Conservation (phyloP, 202 grass and related monocot genomes). For the Zizania palustris region DNA sequence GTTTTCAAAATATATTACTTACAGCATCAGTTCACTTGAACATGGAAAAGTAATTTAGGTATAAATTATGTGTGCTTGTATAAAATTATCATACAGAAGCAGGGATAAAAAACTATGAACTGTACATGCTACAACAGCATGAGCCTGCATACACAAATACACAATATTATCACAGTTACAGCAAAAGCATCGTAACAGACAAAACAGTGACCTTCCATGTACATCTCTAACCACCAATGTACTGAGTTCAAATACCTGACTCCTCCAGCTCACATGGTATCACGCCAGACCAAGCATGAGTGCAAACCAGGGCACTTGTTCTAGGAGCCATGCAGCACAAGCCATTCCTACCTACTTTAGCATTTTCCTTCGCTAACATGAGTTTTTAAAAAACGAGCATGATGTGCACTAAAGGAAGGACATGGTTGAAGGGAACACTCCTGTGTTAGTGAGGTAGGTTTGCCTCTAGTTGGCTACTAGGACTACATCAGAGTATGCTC, state of each 20-base stretch:
- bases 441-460: slow-evolving; percentile 1
- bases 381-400: neutral
- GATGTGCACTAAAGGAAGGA: neutral
- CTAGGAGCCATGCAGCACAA: slow-evolving; percentile 12
- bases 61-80: slow-evolving; percentile 9
- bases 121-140: slow-evolving; percentile 24
- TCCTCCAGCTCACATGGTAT: neutral
- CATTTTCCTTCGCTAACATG: neutral
- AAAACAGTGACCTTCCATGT: slow-evolving; percentile 24
- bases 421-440: slow-evolving; percentile 22
- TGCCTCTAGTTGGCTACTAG: neutral
- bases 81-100: slow-evolving; percentile 12
- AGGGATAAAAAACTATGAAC: slow-evolving; percentile 5
- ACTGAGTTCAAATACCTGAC: neutral
- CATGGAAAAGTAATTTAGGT: slow-evolving; percentile 6
- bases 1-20: slow-evolving; percentile 8
- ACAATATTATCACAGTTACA: slow-evolving; percentile 1
- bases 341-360: neutral
- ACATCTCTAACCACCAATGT: slow-evolving; percentile 25
- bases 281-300: neutral
- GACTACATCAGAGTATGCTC: neutral
- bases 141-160: slow-evolving; percentile 14
- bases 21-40: slow-evolving; percentile 22
- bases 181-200: neutral
- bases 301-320: neutral